phyloP scores from a whole-genome alignment of 2,329 filamentous ascomycete species.

The Trichoderma cornu-damae region DNA sequence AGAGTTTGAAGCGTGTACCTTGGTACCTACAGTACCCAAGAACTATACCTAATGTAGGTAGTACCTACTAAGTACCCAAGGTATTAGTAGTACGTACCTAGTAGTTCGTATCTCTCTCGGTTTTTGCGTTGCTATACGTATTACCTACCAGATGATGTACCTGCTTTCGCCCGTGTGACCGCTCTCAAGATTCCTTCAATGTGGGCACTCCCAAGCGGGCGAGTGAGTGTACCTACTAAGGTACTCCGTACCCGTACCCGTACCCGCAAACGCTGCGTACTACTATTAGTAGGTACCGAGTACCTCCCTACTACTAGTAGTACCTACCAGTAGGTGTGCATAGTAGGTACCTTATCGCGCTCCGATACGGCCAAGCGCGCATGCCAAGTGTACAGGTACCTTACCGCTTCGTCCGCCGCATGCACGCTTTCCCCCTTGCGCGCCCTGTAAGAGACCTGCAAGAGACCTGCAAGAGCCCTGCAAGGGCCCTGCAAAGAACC shows the following conservation, averaged over 20 bases:
- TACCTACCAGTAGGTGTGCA: too few relatives aligned
- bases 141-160: not conserved
- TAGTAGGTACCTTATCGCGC: too few relatives aligned
- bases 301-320: too few relatives aligned
- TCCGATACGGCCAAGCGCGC: too few relatives aligned
- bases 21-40: too few relatives aligned
- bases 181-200: not conserved
- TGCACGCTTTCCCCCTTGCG: not conserved
- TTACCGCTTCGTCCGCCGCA: too few relatives aligned
- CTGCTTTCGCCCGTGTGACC: not conserved
- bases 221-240: not conserved
- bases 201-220: not conserved
- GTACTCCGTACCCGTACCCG: not conserved
- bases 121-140: too few relatives aligned
- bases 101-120: too few relatives aligned
- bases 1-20: too few relatives aligned
- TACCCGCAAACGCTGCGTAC: not conserved
- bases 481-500: not conserved
- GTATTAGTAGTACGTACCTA: not conserved
- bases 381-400: too few relatives aligned
- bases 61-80: too few relatives aligned
- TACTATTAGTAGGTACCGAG: not conserved
- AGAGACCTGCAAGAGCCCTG: not conserved
- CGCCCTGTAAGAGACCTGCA: not conserved
- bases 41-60: too few relatives aligned